Conservation (phyloP, 768 basidiomycete species). For the Xerocomus spinulosus region DNA sequence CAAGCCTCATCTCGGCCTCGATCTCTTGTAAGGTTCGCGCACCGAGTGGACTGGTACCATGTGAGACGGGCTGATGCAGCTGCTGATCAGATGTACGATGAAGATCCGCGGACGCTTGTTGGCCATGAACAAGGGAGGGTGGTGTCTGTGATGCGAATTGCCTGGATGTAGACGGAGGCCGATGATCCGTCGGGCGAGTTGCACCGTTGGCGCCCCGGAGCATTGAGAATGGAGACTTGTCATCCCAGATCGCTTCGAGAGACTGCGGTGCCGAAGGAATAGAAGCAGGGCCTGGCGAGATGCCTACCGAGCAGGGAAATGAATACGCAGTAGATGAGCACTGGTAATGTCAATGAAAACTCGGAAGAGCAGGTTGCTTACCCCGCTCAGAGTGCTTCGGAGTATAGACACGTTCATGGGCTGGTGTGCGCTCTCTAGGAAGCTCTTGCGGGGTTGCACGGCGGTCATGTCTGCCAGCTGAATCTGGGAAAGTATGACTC, state of each 20-base stretch:
- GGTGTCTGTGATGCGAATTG: slow-evolving; percentile 22
- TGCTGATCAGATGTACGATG: slow-evolving; percentile 36
- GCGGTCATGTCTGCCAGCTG: slow-evolving; percentile 14
- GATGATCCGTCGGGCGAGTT: slow-evolving; percentile 36
- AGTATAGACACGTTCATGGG: slow-evolving; percentile 20
- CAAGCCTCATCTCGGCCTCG: slow-evolving; percentile 77
- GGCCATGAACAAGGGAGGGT: slow-evolving; percentile 21
- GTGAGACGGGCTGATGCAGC: slow-evolving; percentile 33
- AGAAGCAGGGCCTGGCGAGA: slow-evolving; percentile 36
- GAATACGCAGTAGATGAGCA: slow-evolving; percentile 15
- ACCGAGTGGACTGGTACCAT: slow-evolving; percentile 33
- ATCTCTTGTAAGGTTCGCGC: slow-evolving; percentile 74
- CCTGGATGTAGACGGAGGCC: slow-evolving; percentile 22
- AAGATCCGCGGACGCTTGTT: slow-evolving; percentile 32
- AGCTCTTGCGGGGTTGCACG: slow-evolving; percentile 20
- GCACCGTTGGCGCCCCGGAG: slow-evolving; percentile 53
- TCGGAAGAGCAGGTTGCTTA: slow-evolving; percentile 18
- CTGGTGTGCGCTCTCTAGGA: slow-evolving; percentile 26
- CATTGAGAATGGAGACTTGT: slow-evolving; percentile 71
- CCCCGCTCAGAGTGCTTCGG: slow-evolving; percentile 26
- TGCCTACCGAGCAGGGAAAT: slow-evolving; percentile 14
- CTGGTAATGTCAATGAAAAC: neutral
- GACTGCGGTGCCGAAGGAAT: slow-evolving; percentile 34
- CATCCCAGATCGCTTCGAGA: slow-evolving; percentile 77
- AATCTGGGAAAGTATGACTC: slow-evolving; percentile 35